Evolutionary conservation across 768 basidiomycete genomes (phyloP).

Genomic region (Hypsizygus marmoreus): DNA sequence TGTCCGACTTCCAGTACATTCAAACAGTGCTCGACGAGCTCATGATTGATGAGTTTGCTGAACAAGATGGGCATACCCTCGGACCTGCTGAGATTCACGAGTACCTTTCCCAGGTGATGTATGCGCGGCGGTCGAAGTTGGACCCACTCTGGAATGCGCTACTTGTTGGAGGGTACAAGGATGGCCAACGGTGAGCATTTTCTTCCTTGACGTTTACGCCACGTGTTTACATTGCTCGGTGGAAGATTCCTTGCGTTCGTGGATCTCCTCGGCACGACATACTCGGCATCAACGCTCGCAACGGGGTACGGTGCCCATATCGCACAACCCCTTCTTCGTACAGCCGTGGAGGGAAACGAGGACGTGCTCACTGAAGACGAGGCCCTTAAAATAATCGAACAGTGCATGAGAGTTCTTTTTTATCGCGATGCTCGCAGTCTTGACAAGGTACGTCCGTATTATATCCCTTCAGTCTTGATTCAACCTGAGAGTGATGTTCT

Average conservation of each 20-base stretch:
- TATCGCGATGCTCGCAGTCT: conserved; percentile 95
- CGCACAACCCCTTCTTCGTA: conserved; percentile 89
- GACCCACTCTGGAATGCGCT: conserved; percentile 95
- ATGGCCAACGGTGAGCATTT: conserved; percentile 69
- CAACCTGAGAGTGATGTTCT: neutral
- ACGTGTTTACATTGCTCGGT: neutral
- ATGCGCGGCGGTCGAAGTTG: conserved; percentile 82
- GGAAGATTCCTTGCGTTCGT: conserved; percentile 89
- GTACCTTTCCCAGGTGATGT: conserved; percentile 90
- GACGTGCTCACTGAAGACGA: conserved; percentile 75
- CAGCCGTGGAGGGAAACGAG: conserved; percentile 84
- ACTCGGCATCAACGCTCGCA: conserved; percentile 88
- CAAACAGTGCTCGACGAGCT: conserved; percentile 79
- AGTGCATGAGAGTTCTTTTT: conserved; percentile 90
- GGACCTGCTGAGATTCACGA: conserved; percentile 92
- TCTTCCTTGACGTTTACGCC: neutral
- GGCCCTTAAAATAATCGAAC: conserved; percentile 75
- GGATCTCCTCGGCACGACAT: conserved; percentile 95
- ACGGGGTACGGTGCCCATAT: conserved; percentile 95
- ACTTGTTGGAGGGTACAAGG: conserved; percentile 88
- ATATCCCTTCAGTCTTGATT: neutral
- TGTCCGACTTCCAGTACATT: conserved; percentile 96
- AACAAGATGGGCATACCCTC: conserved; percentile 81
- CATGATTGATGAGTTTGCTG: conserved; percentile 75
- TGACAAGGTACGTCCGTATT: conserved; percentile 76